Base-by-base conservation (phyloP, 2,329 filamentous ascomycete species). In the Fusarium azukiicola region DNA sequence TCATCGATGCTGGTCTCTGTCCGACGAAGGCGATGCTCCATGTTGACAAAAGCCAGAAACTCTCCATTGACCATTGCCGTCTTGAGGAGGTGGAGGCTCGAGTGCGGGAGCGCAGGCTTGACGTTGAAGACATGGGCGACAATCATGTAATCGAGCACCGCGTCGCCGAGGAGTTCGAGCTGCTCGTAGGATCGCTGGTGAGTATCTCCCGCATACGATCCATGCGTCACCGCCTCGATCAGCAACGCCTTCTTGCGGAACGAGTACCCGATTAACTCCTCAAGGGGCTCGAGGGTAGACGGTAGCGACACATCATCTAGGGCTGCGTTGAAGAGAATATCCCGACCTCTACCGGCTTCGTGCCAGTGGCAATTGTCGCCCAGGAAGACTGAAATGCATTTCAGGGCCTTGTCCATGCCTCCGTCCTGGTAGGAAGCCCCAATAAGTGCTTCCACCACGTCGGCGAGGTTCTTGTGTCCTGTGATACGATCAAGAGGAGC, bases 101-200 rank as follows among this genome's bases (percentile, higher is more conserved):
- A 83, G 66, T 92, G 88, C 0, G 86, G 72, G 1, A 93, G 83
- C 6, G 90, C 87, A 0, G 88, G 87, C 4, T 84, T 79, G 17
- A 85, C 79, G 5, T 84, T 82, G 84, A 93, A 95, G 10, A 97
- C 87, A n/a, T 87, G 90, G 1, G 88, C 89, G 12, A 96, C 93
- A 66, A 99, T 89, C 71, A 98, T 89, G 80, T 94, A 92, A 86
- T 99, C 97, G 0, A 99, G 92, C 5, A 99, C 90, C 0, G 96
- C 93, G 81, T 99, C 97, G 2, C 97, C 97, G 0, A 99, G 88
- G 82, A 98, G 98, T 83, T 99, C 97, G 2, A 99, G 91, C 0
- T 97, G 93, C 79, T 99, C 96, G 17, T 93, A 91, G 1, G 88
- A 87, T 61, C 83, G 80, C 19, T 78, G 75, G 3, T 77, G 73